Percentiles rank a stretch among this genome's conserved stretches.
phyloP scores from a whole-genome alignment of 176 grass and related monocot genomes.

The Neostapfia colusana region DNA sequence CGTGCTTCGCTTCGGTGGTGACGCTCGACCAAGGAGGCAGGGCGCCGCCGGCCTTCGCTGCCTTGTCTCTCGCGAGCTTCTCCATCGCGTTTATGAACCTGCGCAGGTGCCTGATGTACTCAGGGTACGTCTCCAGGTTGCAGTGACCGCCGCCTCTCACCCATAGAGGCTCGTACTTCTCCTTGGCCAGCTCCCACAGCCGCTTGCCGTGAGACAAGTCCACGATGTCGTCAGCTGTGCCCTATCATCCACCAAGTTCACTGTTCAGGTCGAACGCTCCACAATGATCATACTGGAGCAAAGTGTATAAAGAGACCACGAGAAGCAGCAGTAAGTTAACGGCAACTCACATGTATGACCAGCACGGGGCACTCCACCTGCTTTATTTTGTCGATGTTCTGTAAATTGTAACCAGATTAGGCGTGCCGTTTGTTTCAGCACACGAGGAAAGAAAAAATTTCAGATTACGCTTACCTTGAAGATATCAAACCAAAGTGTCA shows the following conservation, averaged over 20 bases:
- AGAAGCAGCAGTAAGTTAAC: too few species aligned
- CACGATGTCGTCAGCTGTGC: slow-evolving; percentile 84
- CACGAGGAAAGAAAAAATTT: background rate
- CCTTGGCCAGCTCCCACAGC: slow-evolving; percentile 83
- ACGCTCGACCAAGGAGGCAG: slow-evolving; percentile 44
- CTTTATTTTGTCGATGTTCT: slow-evolving; percentile 99
- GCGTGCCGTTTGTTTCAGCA: background rate
- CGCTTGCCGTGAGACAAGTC: slow-evolving; percentile 90
- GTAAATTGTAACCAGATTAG: slow-evolving; percentile 36
- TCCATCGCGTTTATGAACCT: slow-evolving; percentile 89
- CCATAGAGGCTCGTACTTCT: slow-evolving; percentile 94
- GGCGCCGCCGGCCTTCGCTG: background rate
- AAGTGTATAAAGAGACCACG: background rate
- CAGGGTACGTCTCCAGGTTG: slow-evolving; percentile 87
- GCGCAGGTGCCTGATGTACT: slow-evolving; percentile 85
- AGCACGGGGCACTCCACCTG: slow-evolving; percentile 87
- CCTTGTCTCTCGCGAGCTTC: slow-evolving; percentile 51
- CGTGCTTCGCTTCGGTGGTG: slow-evolving; percentile 66
- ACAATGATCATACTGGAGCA: too few species aligned
- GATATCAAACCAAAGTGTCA: slow-evolving; percentile 98
- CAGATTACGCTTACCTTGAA: slow-evolving; percentile 68
- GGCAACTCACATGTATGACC: slow-evolving; percentile 92
- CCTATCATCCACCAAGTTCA: slow-evolving; percentile 42
- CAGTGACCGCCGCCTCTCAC: slow-evolving; percentile 88
- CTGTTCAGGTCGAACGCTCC: too few species aligned